Evolutionary conservation across 768 basidiomycete genomes (phyloP).

Genomic region (Agaricus subrufescens): DNA sequence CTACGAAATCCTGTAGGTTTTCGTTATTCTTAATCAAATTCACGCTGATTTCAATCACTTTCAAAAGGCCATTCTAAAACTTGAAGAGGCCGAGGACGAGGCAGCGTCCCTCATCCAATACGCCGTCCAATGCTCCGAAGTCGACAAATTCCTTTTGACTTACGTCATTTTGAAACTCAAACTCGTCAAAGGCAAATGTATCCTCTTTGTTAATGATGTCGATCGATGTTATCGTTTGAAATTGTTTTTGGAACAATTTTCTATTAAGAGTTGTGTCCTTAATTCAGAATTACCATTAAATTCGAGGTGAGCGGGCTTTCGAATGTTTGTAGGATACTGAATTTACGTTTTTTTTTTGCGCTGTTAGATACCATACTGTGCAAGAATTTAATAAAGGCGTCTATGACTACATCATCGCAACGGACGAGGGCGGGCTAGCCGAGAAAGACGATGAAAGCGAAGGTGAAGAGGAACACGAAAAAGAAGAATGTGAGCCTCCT

Average conservation of each 20-base stretch:
- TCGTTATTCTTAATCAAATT: neutral
- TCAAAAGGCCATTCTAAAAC: constrained; percentile 63
- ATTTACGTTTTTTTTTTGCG: too few species aligned
- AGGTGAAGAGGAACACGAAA: constrained; percentile 30
- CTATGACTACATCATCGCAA: constrained; percentile 98
- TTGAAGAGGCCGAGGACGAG: constrained; percentile 87
- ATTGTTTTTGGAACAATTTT: constrained; percentile 97
- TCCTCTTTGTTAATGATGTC: constrained; percentile 94
- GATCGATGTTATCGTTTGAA: constrained; percentile 94
- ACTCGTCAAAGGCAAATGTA: constrained; percentile 93
- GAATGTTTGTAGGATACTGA: neutral
- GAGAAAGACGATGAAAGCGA: constrained; percentile 39
- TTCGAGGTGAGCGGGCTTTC: constrained; percentile 53
- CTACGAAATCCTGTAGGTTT: constrained; percentile 79
- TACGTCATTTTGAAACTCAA: constrained; percentile 97
- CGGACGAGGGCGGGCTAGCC: constrained; percentile 75
- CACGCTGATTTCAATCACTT: neutral
- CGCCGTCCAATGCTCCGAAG: constrained; percentile 81
- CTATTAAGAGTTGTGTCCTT: constrained; percentile 91
- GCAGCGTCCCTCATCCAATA: constrained; percentile 82
- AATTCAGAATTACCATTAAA: constrained; percentile 96
- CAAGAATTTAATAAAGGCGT: constrained; percentile 99
- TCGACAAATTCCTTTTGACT: constrained; percentile 93
- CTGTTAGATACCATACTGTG: constrained; percentile 82
- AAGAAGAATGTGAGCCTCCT: constrained; percentile 26